Conservation (phyloP, 73 alveolate genomes). For the Symbiodinium pilosum region DNA sequence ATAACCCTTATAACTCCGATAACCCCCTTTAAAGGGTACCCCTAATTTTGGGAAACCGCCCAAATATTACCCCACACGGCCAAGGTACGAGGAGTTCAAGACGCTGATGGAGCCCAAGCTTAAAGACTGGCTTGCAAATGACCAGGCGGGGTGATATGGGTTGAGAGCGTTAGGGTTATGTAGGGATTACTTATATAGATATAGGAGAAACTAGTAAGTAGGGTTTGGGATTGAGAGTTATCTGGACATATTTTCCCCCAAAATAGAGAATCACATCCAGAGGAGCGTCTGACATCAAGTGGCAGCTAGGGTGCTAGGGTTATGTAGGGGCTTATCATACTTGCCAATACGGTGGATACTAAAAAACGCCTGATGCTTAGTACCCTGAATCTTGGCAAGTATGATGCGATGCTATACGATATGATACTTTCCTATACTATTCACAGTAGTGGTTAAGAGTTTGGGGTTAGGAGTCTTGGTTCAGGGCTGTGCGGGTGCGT, state of each 20-base stretch:
- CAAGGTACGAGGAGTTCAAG: slow-evolving; percentile 54
- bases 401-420: too few species aligned
- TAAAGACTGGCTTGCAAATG: slow-evolving; percentile 64
- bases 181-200: neutral
- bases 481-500: neutral
- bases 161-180: neutral
- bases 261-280: neutral
- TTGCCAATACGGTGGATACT: too few species aligned
- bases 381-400: too few species aligned
- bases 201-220: too few species aligned
- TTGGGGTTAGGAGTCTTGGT: neutral
- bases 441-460: too few species aligned
- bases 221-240: too few species aligned
- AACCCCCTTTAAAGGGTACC: too few species aligned
- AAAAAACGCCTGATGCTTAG: too few species aligned
- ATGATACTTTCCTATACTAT: too few species aligned
- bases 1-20: neutral
- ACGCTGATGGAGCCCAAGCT: slow-evolving; percentile 71
- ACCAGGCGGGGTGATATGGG: neutral
- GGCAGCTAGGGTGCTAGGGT: neutral
- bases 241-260: neutral
- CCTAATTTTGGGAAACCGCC: neutral
- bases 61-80: neutral
- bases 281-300: neutral
- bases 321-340: neutral